Conservation (phyloP, 805 yeast species). For the Nakazawaea pomicola region DNA sequence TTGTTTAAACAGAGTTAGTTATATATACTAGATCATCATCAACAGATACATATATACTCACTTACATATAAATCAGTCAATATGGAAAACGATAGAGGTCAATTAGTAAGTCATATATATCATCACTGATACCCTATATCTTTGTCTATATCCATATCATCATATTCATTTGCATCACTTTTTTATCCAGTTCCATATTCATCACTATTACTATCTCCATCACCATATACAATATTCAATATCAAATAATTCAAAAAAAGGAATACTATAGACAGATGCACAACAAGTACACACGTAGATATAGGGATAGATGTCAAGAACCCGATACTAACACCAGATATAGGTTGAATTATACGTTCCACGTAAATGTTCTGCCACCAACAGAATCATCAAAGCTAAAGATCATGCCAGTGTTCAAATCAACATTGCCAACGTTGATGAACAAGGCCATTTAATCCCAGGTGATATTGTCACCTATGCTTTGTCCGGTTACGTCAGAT, state of each 20-base stretch:
- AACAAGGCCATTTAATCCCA: constrained; percentile 89
- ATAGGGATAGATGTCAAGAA: neutral
- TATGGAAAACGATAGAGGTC: constrained; percentile 99
- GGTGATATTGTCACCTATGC: constrained; percentile 93
- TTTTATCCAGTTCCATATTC: no score
- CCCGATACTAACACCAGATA: constrained; percentile 1
- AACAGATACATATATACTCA: no score
- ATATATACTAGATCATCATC: neutral
- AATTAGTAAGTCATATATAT: constrained; percentile 75
- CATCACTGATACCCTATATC: neutral
- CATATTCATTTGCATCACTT: neutral
- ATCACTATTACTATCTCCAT: no score
- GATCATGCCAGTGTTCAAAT: constrained; percentile 99
- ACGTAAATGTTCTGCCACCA: constrained; percentile 99
- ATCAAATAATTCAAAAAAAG: no score
- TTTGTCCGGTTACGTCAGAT: constrained; percentile 94
- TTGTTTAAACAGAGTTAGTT: no score
- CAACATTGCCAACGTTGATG: constrained; percentile 98
- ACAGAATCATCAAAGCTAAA: constrained; percentile 99
- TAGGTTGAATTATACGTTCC: constrained; percentile 99
- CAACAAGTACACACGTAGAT: no score
- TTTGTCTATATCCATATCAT: neutral
- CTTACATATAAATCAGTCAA: no score
- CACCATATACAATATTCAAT: no score
- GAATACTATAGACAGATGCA: no score